Evolutionary conservation across 2,329 filamentous ascomycete genomes (phyloP).

Genomic region (Niveomyces coronatus): DNA sequence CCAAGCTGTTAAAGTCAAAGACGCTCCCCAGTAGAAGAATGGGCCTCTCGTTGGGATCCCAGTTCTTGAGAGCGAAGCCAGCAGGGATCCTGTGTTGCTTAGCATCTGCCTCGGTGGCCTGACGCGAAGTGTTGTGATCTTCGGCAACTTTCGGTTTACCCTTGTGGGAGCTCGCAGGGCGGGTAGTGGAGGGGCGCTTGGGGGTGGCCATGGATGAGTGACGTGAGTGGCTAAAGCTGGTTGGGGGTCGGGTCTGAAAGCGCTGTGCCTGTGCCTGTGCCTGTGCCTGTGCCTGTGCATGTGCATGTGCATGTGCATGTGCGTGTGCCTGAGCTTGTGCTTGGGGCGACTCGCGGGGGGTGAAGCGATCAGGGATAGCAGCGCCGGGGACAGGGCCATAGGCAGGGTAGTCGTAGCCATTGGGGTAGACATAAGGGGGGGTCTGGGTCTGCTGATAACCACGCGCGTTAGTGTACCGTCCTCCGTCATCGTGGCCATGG

Average conservation of each 20-base stretch:
- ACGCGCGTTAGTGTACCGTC: constrained; percentile 49
- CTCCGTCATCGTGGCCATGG: constrained; percentile 36
- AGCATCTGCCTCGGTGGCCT: constrained; percentile 51
- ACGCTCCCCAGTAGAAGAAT: constrained; percentile 92
- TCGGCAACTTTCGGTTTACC: constrained; percentile 27
- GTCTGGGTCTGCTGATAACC: constrained; percentile 40
- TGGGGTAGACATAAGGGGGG: constrained; percentile 18
- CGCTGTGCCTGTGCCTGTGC: constrained; percentile 26
- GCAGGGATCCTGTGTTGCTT: constrained; percentile 64
- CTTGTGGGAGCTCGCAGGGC: constrained; percentile 30
- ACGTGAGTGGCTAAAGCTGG: constrained; percentile 33
- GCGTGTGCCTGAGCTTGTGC: too few species aligned
- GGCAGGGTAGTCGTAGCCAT: constrained; percentile 26
- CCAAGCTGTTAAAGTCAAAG: constrained; percentile 93
- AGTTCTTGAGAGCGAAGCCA: constrained; percentile 95
- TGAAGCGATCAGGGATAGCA: constrained; percentile 5
- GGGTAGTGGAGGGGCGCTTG: constrained; percentile 42
- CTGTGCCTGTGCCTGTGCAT: too few species aligned
- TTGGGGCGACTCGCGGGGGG: constrained; percentile 31
- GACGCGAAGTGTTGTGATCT: constrained; percentile 23
- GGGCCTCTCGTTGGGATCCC: constrained; percentile 89
- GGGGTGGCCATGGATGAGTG: constrained; percentile 40
- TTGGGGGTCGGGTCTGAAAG: constrained; percentile 26
- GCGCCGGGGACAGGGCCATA: constrained; percentile 16
- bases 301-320: too few species aligned